phyloP scores from a whole-genome alignment of 1,284 basidiomycete genomes.

The Puccinia novopanici region DNA sequence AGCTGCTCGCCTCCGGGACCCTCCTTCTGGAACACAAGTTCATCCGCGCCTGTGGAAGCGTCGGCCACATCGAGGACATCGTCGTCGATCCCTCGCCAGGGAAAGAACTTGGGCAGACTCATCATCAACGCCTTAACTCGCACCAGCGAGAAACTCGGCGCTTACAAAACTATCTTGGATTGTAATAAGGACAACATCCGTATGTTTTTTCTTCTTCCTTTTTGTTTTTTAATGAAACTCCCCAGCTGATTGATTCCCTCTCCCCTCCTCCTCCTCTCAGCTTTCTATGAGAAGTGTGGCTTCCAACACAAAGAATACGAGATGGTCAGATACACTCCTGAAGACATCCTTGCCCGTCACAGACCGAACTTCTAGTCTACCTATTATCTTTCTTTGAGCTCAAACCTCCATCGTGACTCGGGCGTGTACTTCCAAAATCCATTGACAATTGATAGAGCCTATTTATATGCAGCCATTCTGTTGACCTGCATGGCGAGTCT shows the following conservation, averaged over 20 bases:
- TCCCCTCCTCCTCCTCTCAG: background rate
- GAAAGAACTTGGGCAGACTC: slow-evolving; percentile 58
- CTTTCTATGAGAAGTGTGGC: slow-evolving; percentile 50
- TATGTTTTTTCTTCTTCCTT: slow-evolving; percentile 49
- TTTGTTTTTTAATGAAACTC: too few species aligned
- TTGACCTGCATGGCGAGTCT: too few species aligned
- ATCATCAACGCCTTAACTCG: slow-evolving; percentile 57
- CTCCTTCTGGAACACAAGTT: slow-evolving; percentile 59
- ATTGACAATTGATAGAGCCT: background rate
- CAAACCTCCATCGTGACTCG: background rate
- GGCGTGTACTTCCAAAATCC: too few species aligned
- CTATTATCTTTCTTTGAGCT: too few species aligned
- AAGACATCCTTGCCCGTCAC: slow-evolving; percentile 34
- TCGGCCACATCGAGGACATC: slow-evolving; percentile 59
- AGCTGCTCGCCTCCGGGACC: slow-evolving; percentile 58
- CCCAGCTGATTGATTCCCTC: background rate
- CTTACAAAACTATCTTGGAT: slow-evolving; percentile 59
- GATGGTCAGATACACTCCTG: slow-evolving; percentile 47
- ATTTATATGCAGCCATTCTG: background rate
- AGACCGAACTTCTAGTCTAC: slow-evolving; percentile 2
- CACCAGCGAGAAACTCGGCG: slow-evolving; percentile 55
- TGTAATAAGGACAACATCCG: slow-evolving; percentile 58
- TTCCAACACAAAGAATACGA: slow-evolving; percentile 50
- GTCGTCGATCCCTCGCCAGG: slow-evolving; percentile 57
- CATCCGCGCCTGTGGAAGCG: slow-evolving; percentile 55